Evolutionary conservation across 352 stramenopile species (phyloP).

Genomic region (Ochromonadaceae sp.): DNA sequence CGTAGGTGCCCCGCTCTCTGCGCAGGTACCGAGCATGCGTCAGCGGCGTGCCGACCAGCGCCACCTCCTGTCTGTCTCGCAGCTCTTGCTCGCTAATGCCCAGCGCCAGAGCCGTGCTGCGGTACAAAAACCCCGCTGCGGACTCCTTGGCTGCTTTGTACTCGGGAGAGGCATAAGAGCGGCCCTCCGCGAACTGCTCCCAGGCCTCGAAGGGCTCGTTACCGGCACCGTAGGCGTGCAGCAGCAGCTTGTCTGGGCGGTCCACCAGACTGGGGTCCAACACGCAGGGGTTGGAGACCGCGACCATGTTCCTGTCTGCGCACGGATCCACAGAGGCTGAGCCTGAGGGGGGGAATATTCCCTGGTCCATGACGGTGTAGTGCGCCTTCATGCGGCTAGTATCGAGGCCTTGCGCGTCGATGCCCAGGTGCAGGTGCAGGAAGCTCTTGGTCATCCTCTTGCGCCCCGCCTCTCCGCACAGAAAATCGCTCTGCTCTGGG

Average conservation of each 20-base stretch:
- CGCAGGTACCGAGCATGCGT: slow-evolving; percentile 55
- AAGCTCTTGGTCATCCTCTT: slow-evolving; percentile 45
- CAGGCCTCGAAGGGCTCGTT: slow-evolving; percentile 44
- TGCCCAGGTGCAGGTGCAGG: slow-evolving; percentile 51
- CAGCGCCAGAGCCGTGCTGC: too few relatives aligned
- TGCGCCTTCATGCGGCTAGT: slow-evolving; percentile 40
- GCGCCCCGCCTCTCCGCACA: slow-evolving; percentile 27
- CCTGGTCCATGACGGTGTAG: slow-evolving; percentile 44
- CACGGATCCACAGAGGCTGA: slow-evolving; percentile 34
- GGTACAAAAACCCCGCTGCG: too few relatives aligned
- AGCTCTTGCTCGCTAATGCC: too few relatives aligned
- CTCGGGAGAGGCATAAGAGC: slow-evolving; percentile 42
- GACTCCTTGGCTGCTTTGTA: too few relatives aligned
- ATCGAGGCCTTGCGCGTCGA: slow-evolving; percentile 39
- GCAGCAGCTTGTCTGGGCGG: slow-evolving; percentile 40
- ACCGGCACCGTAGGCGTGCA: slow-evolving; percentile 48
- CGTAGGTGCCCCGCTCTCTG: slow-evolving; percentile 42
- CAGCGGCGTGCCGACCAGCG: slow-evolving; percentile 45
- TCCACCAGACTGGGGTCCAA: slow-evolving; percentile 43
- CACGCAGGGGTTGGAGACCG: slow-evolving; percentile 48
- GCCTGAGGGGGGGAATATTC: slow-evolving; percentile 14
- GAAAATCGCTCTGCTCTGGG: slow-evolving; percentile 22
- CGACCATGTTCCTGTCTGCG: slow-evolving; percentile 44
- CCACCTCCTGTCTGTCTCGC: slow-evolving; percentile 31
- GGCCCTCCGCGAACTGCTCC: slow-evolving; percentile 39